phyloP scores from a whole-genome alignment of 2,329 filamentous ascomycete species.

The Fusarium mangiferae region DNA sequence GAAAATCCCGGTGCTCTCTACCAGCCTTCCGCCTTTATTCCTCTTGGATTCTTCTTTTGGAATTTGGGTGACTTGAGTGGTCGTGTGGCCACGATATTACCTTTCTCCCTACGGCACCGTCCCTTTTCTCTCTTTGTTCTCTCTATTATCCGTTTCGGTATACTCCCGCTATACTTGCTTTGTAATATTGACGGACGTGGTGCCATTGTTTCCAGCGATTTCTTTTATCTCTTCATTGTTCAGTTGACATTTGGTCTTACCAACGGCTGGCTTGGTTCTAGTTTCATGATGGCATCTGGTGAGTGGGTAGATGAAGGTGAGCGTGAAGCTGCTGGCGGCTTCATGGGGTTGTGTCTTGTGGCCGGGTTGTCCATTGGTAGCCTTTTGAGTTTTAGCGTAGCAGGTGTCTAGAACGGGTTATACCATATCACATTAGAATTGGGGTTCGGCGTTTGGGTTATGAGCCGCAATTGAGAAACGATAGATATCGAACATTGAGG shows the following conservation, averaged over 20 bases:
- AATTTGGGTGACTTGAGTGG: conserved; percentile 88
- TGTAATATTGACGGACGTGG: conserved; percentile 88
- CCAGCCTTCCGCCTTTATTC: conserved; percentile 82
- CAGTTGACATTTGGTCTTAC: conserved; percentile 85
- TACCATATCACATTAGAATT: conserved; percentile 14
- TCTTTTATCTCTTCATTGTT: conserved; percentile 87
- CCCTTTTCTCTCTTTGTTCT: conserved; percentile 76
- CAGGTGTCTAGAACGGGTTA: conserved; percentile 54
- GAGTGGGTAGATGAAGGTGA: conserved; percentile 86
- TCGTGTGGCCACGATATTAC: conserved; percentile 73
- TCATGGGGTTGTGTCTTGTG: conserved; percentile 94
- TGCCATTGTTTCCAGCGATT: conserved; percentile 79
- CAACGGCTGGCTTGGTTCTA: conserved; percentile 88
- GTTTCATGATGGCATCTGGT: conserved; percentile 89
- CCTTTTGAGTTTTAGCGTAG: conserved; percentile 83
- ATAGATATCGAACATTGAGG: conserved; percentile 24
- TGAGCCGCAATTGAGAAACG: conserved; percentile 13
- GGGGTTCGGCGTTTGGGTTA: conserved; percentile 16
- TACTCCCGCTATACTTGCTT: conserved; percentile 86
- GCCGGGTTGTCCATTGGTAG: conserved; percentile 86
- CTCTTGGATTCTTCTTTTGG: conserved; percentile 91
- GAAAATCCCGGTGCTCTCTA: conserved; percentile 65
- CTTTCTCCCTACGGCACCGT: conserved; percentile 65
- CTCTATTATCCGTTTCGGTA: conserved; percentile 71
- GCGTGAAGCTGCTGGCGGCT: conserved; percentile 87